Base-by-base conservation (phyloP, 768 basidiomycete species). In the Panus rudis region DNA sequence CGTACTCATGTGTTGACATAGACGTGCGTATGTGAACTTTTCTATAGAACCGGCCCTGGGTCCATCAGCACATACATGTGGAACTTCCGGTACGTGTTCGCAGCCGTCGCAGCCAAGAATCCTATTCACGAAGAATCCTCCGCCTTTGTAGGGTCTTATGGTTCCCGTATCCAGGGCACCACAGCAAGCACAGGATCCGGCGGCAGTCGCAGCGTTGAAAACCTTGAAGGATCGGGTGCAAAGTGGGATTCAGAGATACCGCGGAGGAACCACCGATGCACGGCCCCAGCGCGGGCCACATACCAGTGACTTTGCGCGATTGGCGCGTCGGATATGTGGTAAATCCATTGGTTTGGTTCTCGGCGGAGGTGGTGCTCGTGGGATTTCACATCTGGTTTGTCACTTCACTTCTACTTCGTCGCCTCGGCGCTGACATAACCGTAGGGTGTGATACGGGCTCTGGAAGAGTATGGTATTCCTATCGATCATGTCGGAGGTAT, bases 351-450 rank as follows among this genome's bases (percentile, higher is more conserved):
- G 93, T 1, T 67, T 99, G 33, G 92, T 98, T 6, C 75, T 99
- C 2, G 96, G 96, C 16, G 96, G 96, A 5, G 96, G 96, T n/a
- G 96, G 96, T 14, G 96, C 93, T 13, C 76, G 96, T 31, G 96
- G 84, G n/a, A 69, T 86, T 33, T 75, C 81, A 0, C 84, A 88
- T 58, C 63, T 87, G 34, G 77, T 79, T 49, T 39, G 70, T 54
- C 17, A 19, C 14, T 17, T 19, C 21, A 37, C 19, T 38, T 47
- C 33, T 43, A 11, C 41, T 23, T 7, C 28, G 28, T 30, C 16
- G 10, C 10, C 6, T 26, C 33, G n/a, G 19, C 17, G 22, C 32
- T 43, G 4, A 43, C 42, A 45, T 31, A 25, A 43, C 41, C 21
- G 12, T 50, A 92, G 89, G 96, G 96, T n/a, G 76, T 92, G 48